phyloP scores from a whole-genome alignment of 805 yeast species.

The Candida michaelii region DNA sequence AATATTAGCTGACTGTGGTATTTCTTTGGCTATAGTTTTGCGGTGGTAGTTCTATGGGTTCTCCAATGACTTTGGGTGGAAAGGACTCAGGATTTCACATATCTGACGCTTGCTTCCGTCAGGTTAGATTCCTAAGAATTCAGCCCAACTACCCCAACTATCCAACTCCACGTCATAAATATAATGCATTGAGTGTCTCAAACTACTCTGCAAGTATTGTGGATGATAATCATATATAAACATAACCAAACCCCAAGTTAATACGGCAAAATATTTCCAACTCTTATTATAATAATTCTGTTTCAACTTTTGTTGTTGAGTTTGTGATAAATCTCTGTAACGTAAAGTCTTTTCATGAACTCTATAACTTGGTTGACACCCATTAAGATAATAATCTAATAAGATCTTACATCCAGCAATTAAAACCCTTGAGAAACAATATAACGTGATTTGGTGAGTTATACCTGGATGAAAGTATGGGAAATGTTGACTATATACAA shows the following conservation, averaged over 20 bases:
- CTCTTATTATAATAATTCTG: constrained; percentile 28
- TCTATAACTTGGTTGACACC: constrained; percentile 30
- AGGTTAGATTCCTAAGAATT: constrained; percentile 35
- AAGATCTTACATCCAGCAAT: constrained; percentile 59
- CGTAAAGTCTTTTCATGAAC: constrained; percentile 5
- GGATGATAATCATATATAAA: constrained; percentile 64
- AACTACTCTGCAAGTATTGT: constrained; percentile 58
- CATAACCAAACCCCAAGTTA: constrained; percentile 77
- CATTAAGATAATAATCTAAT: constrained; percentile 37
- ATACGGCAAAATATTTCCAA: constrained; percentile 63
- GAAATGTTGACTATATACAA: constrained; percentile 46
- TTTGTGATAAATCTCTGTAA: constrained; percentile 25
- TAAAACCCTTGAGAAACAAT: constrained; percentile 67
- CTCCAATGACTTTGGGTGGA: too few species aligned
- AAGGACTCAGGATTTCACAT: too few species aligned
- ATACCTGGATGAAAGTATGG: constrained; percentile 47
- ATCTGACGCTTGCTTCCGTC: too few species aligned
- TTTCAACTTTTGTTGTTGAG: constrained; percentile 35
- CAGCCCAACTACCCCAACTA: constrained; percentile 48
- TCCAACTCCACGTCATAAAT: constrained; percentile 62
- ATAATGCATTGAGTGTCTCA: constrained; percentile 69
- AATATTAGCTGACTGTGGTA: too few species aligned
- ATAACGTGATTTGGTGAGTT: constrained; percentile 72
- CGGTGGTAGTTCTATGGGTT: too few species aligned
- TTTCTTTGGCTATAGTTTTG: too few species aligned